Evolutionary conservation across 1,284 basidiomycete genomes (phyloP).

Genomic region (Earliella scabrosa): DNA sequence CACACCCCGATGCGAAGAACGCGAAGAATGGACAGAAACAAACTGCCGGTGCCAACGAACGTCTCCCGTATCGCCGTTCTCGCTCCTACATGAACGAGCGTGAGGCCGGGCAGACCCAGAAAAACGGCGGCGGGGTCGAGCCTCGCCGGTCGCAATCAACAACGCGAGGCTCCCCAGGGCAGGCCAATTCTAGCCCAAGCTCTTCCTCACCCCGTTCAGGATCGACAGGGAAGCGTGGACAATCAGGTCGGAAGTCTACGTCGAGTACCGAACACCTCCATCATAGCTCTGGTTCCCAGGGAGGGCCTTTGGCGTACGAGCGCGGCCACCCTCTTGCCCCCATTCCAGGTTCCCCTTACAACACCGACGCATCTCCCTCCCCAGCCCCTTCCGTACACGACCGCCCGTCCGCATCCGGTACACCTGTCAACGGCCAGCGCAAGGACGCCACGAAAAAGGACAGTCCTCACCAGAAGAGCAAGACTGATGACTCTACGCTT

Average conservation of each 20-base stretch:
- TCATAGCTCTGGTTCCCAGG: constrained; percentile 23
- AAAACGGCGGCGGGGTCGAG: constrained; percentile 4
- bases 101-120: constrained; percentile 15
- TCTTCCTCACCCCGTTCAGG: constrained; percentile 12
- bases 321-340: constrained; percentile 52
- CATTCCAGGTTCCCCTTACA: constrained; percentile 63
- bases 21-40: constrained; percentile 25
- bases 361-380: constrained; percentile 53
- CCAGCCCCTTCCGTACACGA: constrained; percentile 38
- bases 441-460: constrained; percentile 34
- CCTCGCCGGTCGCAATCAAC: constrained; percentile 30
- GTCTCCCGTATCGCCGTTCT: constrained; percentile 30
- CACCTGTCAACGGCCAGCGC: constrained; percentile 16
- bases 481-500: constrained; percentile 34
- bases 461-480: constrained; percentile 27
- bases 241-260: constrained; percentile 17
- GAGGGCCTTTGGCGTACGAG: constrained; percentile 34
- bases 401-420: constrained; percentile 24
- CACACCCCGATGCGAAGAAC: constrained; percentile 11
- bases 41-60: constrained; percentile 40
- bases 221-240: constrained; percentile 22
- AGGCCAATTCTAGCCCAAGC: constrained; percentile 23
- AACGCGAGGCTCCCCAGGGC: constrained; percentile 35
- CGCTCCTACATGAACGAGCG: constrained; percentile 29
- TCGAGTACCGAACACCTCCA: constrained; percentile 24